Percentiles rank a stretch among this genome's conserved stretches.
These are phyloP conservation scores for Metschnikowia hibisci DNA, from an alignment of 805 yeast species.

Conservation along the genomic window DNA sequence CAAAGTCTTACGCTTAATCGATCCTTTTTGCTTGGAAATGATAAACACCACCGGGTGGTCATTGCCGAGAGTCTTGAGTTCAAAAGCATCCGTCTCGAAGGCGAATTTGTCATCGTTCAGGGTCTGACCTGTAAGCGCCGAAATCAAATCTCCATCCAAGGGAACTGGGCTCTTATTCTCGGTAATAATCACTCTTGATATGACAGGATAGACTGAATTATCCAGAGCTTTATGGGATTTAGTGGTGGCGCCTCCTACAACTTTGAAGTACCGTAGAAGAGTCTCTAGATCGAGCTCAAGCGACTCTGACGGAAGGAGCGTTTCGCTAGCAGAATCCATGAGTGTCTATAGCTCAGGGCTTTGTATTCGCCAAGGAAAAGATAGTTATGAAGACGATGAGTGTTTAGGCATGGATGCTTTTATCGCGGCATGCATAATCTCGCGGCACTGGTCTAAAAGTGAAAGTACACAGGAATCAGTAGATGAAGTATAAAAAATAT, in stretches of 20 bases:
- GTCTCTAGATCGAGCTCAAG: slow-evolving; percentile 18
- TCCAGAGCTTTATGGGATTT: not conserved
- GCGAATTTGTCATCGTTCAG: not conserved
- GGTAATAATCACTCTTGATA: slow-evolving; percentile 1
- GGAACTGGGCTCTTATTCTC: not conserved
- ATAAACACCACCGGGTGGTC: slow-evolving; percentile 11
- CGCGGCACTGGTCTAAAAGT: not conserved
- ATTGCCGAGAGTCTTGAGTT: slow-evolving; percentile 8
- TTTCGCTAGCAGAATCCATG: not conserved
- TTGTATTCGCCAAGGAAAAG: not conserved
- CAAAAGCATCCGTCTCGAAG: slow-evolving; percentile 9
- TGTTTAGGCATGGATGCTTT: not conserved
- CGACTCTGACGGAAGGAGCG: slow-evolving; percentile 5
- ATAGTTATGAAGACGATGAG: not conserved
- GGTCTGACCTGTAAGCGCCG: not conserved
- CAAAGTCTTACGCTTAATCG: slow-evolving; percentile 8
- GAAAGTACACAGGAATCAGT: too few relatives aligned
- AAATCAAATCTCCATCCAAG: not conserved
- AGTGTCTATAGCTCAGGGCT: not conserved
- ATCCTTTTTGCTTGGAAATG: slow-evolving; percentile 7
- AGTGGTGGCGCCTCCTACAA: not conserved
- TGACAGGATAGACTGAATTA: not conserved
- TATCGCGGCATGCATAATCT: not conserved
- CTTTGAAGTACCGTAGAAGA: slow-evolving; percentile 10
- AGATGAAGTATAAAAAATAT: too few relatives aligned